Percentiles rank a stretch among this genome's conserved stretches.
Evolutionary conservation across 2,329 filamentous ascomycete genomes (phyloP).

Genomic region (Fusarium sp.): DNA sequence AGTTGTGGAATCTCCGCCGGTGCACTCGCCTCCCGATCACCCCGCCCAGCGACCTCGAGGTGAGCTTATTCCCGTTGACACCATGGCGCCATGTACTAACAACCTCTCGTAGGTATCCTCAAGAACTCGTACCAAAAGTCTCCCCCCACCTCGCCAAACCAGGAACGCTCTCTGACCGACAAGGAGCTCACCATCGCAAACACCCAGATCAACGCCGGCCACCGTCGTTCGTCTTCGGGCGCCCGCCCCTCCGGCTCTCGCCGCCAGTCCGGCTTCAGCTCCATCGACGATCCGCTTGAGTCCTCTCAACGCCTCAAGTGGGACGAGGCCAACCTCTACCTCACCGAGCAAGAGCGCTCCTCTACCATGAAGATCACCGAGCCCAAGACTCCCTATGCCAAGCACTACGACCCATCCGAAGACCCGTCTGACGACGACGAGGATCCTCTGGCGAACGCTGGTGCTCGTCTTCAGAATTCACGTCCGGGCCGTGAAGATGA

Average conservation of each 20-base stretch:
- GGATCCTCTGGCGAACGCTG: conserved; percentile 46
- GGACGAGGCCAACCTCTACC: conserved; percentile 98
- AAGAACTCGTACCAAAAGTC: conserved; percentile 85
- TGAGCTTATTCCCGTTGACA: conserved; percentile 39
- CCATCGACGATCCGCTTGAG: conserved; percentile 56
- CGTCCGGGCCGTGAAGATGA: conserved; percentile 71
- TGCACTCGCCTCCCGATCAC: conserved; percentile 57
- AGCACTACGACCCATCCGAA: conserved; percentile 89
- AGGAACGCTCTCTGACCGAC: conserved; percentile 65
- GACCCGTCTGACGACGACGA: conserved; percentile 85
- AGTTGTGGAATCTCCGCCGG: conserved; percentile 51
- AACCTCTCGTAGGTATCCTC: conserved; percentile 80
- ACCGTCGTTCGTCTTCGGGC: conserved; percentile 82
- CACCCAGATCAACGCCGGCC: conserved; percentile 93
- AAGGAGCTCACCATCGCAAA: conserved; percentile 95
- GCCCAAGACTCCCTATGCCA: conserved; percentile 96
- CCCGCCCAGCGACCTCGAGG: conserved; percentile 60
- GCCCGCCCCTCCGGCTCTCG: conserved; percentile 74
- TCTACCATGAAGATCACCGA: conserved; percentile 99
- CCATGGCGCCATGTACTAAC: conserved; percentile 6
- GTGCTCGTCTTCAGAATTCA: conserved; percentile 46
- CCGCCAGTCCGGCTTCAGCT: conserved; percentile 72
- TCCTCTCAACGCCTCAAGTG: conserved; percentile 86
- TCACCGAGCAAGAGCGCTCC: conserved; percentile 95
- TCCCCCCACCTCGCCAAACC: conserved; percentile 63